These are phyloP conservation scores for Anthracocystis setariae DNA, from an alignment of 1,284 basidiomycete species.

Conservation along the genomic window DNA sequence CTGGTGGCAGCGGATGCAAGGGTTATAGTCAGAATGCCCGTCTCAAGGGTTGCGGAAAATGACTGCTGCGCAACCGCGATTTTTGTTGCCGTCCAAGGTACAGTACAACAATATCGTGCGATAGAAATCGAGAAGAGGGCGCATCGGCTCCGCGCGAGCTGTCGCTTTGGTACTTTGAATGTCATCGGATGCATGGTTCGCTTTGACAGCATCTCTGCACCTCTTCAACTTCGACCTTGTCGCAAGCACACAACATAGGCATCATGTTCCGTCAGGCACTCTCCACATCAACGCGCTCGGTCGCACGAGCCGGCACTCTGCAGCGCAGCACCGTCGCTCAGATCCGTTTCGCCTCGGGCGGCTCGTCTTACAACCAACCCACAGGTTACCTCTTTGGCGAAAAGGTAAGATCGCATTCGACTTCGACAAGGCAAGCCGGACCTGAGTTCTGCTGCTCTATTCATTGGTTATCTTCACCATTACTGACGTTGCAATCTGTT, in stretches of 20 bases:
- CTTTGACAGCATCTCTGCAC: slow-evolving; percentile 2
- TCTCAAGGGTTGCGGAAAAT: background rate
- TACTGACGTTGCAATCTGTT: too few relatives aligned
- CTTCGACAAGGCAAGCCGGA: background rate
- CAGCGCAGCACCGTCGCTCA: slow-evolving; percentile 35
- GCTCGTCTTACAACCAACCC: slow-evolving; percentile 62
- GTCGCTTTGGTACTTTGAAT: slow-evolving; percentile 17
- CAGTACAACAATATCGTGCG: slow-evolving; percentile 16
- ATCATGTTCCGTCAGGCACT: slow-evolving; percentile 44
- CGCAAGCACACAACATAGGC: slow-evolving; percentile 4
- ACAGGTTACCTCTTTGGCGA: slow-evolving; percentile 64
- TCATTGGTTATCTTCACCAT: too few relatives aligned
- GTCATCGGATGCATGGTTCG: slow-evolving; percentile 10
- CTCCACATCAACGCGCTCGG: slow-evolving; percentile 31
- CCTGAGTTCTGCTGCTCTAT: too few relatives aligned
- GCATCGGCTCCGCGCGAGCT: slow-evolving; percentile 25
- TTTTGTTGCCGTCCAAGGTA: background rate
- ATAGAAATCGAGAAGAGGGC: slow-evolving; percentile 3
- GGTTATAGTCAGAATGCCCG: too few relatives aligned
- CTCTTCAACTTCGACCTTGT: background rate
- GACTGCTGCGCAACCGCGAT: slow-evolving; percentile 4
- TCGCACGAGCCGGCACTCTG: slow-evolving; percentile 15
- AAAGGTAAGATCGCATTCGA: slow-evolving; percentile 48
- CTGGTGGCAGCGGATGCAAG: too few relatives aligned
- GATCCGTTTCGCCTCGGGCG: slow-evolving; percentile 45